Evolutionary conservation across 2,329 filamentous ascomycete species (phyloP), one percentile per base, ranked within the genome.

Genomic region (Capronia americana): DNA sequence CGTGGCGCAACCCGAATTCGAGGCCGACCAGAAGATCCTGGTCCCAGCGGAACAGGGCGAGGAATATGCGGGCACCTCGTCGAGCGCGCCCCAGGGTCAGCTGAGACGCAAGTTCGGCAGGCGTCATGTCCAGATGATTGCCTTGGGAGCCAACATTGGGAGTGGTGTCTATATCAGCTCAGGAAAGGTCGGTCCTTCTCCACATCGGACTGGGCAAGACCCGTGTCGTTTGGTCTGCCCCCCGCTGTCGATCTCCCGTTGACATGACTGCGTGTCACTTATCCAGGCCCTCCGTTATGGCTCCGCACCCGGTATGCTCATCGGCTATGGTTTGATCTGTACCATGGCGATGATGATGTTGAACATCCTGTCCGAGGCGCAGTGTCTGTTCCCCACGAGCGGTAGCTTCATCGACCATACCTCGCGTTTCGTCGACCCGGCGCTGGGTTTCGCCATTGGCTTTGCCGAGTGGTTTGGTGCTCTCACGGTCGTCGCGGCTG

Each of bases 341-440:
- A 26, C 51, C 51, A n/a, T 23, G 51, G 51, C 51, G 23, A 23
- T 23, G 14, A 26, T 26, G n/a, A 55, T 26, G 14, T 23, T 55
- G n/a, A 26, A 55, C 51, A 26, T 55, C 6, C n/a, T 55, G 24
- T 55, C 51, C 28, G 51, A 55, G 28, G 51, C 56, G 23, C 26
- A 17, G 5, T 26, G 17, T 4, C n/a, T 58, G 11, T 46, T 58
- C 20, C 56, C 41, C 11, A 58, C 34, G 5, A 28, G n/a, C 20
- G 23, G 92, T 90, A 89, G 90, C 48, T 93, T 73, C 61, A 69
- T 90, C 32, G 85, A 88, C 50, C 94, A 93, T 73, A 90, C 91
- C 24, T 85, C 87, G 46, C 89, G 91, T 20, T 82, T 80, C 51
- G 79, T 82, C 20, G 79, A 81, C 67, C 79, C 80, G 69, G 77